Percentiles rank a stretch among this genome's conserved stretches.
These are phyloP conservation scores for Glycyrrhiza uralensis DNA, from an alignment of 306 rosid species.

Conservation along the genomic window DNA sequence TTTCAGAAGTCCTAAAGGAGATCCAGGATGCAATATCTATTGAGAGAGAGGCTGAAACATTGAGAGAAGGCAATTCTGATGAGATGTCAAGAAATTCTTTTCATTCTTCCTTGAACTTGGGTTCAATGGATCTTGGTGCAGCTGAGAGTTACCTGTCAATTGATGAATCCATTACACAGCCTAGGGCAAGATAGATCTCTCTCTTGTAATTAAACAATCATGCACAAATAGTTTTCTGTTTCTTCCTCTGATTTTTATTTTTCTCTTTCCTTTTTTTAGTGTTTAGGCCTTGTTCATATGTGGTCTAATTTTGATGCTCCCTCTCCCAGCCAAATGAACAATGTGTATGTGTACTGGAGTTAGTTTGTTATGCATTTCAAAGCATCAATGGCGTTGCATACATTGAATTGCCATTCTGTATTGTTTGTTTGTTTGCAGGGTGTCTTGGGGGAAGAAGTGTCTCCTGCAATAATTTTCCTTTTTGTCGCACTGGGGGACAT, in stretches of 20 bases:
- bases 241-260: neutral
- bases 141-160: constrained; percentile 61
- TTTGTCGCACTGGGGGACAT: too few species aligned
- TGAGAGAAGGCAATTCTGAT: constrained; percentile 68
- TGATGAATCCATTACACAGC: constrained; percentile 74
- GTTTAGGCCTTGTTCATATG: constrained; percentile 19
- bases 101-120: constrained; percentile 69
- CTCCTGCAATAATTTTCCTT: too few species aligned
- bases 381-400: neutral
- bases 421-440: neutral
- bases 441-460: neutral
- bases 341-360: neutral
- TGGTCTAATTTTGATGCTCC: neutral
- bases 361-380: neutral
- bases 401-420: neutral
- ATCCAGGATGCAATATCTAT: constrained; percentile 85
- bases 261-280: neutral
- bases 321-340: neutral
- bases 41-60: constrained; percentile 55
- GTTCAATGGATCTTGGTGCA: constrained; percentile 64
- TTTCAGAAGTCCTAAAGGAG: constrained; percentile 95
- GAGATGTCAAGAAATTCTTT: constrained; percentile 59
- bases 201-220: neutral
- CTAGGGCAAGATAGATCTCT: constrained; percentile 60
- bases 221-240: neutral